Evolutionary conservation across 257 asterid species (phyloP), one percentile per base, ranked within the genome.

Genomic region (Plantago elongata): DNA sequence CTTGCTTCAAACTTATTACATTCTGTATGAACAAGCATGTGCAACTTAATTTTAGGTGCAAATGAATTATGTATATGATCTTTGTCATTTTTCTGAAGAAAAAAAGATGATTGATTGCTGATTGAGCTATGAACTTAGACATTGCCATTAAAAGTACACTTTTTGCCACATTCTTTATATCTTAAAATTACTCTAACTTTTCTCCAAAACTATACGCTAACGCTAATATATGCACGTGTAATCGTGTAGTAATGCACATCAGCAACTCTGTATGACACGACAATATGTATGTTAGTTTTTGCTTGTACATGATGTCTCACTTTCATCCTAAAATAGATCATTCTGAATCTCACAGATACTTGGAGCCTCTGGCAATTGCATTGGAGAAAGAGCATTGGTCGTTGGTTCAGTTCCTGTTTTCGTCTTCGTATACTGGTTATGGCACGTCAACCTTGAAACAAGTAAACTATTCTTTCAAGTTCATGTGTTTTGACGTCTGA

Each of bases 311-410:
- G 1, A 9, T 17, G 57, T 51, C 34, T 16, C 27, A 51, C 12
- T 17, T 49, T 50, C 12, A 15, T 63, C 54, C 75, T 75, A 40
- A 82, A 54, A 10, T 52, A 16, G 44, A 42, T 18, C 11, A 37
- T 49, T 66, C 57, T 30, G 38, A 52, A 65, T 66, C 3, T 79
- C 80, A 48, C 85, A 93, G 97, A 40, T 93, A 93, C 70, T 69
- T 93, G 84, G 91, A 89, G 78, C 94, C 97, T 47, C 57, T 93
- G 71, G 97, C 99, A 30, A 78, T 80, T 74, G 95, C 94, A 59
- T 67, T 93, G 79, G 97, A 89, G 56, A 89, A 78, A 78, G 99
- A 93, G 84, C 84, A 64, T 47, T 89, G 99, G 97, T 93, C 99
- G 7, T 67, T 93, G 46, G 95, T 89, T 63, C 99, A 93, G 60